Conservation (phyloP, 768 basidiomycete genomes). For the Suillus discolor region DNA sequence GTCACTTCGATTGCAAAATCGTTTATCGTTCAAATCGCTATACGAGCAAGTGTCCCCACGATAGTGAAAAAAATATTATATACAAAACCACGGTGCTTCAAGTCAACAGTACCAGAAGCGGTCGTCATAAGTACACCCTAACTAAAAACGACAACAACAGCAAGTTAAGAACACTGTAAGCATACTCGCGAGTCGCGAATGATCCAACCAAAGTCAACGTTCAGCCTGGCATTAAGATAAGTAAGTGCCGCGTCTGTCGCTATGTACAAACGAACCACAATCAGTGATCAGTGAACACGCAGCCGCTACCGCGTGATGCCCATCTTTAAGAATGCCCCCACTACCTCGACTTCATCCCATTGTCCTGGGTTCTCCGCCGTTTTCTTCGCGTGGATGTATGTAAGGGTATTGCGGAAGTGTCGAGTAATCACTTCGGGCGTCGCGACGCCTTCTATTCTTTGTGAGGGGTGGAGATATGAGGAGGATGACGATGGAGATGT, state of each 20-base stretch:
- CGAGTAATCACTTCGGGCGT: conserved; percentile 92
- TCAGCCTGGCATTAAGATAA: conserved; percentile 2
- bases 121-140: conserved; percentile 3
- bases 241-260: not conserved
- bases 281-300: not conserved
- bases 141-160: conserved; percentile 7
- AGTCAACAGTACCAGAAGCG: not conserved
- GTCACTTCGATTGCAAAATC: not conserved
- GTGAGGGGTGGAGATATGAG: conserved; percentile 80
- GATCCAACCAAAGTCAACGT: conserved; percentile 1
- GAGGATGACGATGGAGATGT: conserved; percentile 53
- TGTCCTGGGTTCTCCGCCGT: conserved; percentile 37
- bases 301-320: conserved; percentile 58
- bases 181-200: not conserved
- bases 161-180: conserved; percentile 4
- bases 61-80: not conserved
- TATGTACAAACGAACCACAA: conserved; percentile 4
- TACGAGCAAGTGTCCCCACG: too few relatives aligned
- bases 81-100: not conserved
- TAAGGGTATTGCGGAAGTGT: conserved; percentile 91
- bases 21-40: not conserved
- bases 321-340: conserved; percentile 90
- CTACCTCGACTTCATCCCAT: conserved; percentile 89
- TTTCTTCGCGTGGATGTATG: conserved; percentile 82
- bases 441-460: conserved; percentile 89